Evolutionary conservation across 2,329 filamentous ascomycete species (phyloP).

Genomic region (Neofusicoccum umdonicola): DNA sequence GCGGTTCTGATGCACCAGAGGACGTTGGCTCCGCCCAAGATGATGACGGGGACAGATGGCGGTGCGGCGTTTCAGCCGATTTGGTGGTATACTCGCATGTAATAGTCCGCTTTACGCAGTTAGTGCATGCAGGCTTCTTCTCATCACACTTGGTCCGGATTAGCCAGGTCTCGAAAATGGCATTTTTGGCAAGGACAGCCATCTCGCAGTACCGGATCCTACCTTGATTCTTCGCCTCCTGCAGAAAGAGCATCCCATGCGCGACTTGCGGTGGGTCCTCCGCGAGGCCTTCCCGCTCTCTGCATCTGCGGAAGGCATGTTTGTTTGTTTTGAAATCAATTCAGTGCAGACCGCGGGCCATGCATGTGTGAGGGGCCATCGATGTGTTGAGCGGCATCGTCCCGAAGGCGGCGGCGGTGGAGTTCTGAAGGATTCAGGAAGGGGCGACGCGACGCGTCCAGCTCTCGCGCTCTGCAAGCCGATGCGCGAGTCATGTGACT

Average conservation of each 20-base stretch:
- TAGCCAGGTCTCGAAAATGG: background rate
- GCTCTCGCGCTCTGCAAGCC: too few relatives aligned
- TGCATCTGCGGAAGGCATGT: background rate
- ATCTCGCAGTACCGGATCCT: background rate
- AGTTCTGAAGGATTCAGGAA: too few relatives aligned
- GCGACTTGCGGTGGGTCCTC: constrained; percentile 13
- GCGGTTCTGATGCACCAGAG: background rate
- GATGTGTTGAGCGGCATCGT: too few relatives aligned
- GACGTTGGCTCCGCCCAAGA: constrained; percentile 19
- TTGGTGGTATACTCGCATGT: constrained; percentile 21
- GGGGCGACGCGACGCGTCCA: too few relatives aligned
- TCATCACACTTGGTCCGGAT: constrained; percentile 27
- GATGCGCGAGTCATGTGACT: too few relatives aligned
- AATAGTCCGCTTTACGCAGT: constrained; percentile 31
- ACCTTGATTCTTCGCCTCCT: constrained; percentile 15
- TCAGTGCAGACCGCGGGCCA: too few relatives aligned
- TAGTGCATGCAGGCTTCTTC: constrained; percentile 28
- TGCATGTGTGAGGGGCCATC: too few relatives aligned
- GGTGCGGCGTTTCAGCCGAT: background rate
- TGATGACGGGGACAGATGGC: too few relatives aligned
- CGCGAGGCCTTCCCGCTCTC: background rate
- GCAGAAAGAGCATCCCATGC: constrained; percentile 8
- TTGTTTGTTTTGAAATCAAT: too few relatives aligned
- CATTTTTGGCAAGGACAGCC: too few relatives aligned
- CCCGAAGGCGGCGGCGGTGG: too few relatives aligned